Base-by-base conservation (phyloP, 2,329 filamentous ascomycete genomes). In the Neurospora sp. region DNA sequence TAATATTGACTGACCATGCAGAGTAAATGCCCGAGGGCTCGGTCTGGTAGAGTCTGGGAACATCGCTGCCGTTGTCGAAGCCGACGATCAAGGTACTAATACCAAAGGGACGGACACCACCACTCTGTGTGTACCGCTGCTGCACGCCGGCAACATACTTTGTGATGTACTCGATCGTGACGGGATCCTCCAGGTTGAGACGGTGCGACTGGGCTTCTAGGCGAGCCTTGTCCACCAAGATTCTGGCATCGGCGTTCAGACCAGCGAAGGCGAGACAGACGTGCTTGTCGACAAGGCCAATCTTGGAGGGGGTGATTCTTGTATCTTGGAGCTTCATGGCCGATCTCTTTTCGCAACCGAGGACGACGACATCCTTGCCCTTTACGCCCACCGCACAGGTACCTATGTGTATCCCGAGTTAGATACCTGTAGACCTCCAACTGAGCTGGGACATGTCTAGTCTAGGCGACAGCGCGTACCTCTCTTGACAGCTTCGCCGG, bases 301-400 rank as follows among this genome's bases (percentile, higher is more conserved):
- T 97, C 87, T 99, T 99, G 76, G 96, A 98, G 13, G 96, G 96
- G 38, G 96, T 99, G 82, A 99, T 99, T 80, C 96, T 91, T 71
- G 96, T 99, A 82, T 99, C 96, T 87, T 99, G 96, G 72, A 99
- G 90, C 85, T 99, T 99, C 92, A 99, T 97, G 40, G 96, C 96
- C 68, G 96, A 98, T 77, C 95, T 90, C 88, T 99, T 99, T 85
- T 99, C 96, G 83, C 96, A 99, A 77, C 96, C 96, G 67, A 99
- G 87, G 38, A 99, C 96, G 42, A 99, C 96, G 74, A 98, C 92
- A 80, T 97, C 92, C 77, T 88, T 86, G 77, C 96, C 96, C 85
- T 99, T 99, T 76, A 99, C 95, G 76, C 94, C 96, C 69, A 99
- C 96, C 67, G 96, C 96, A 84, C 96, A 99, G 78, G 96, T 99